Evolutionary conservation across 2,329 filamentous ascomycete genomes (phyloP).

Genomic region (Cordyceps tenuipes): DNA sequence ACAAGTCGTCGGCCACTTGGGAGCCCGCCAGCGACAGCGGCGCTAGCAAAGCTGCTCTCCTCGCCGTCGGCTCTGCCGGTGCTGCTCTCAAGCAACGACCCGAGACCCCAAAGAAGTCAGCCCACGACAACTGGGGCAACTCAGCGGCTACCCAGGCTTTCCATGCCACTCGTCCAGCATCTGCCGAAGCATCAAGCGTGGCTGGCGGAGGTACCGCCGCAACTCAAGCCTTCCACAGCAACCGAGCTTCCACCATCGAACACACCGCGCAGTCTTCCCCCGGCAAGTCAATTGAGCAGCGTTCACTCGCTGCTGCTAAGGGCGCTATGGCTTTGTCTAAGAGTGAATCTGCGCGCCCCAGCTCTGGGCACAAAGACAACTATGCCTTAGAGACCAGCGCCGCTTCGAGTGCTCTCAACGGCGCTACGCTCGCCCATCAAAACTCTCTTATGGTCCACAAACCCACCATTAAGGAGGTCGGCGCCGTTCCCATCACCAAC

Average conservation of each 20-base stretch:
- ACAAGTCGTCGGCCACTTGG: conserved; percentile 44
- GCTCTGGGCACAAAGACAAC: conserved; percentile 23
- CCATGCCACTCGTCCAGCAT: conserved; percentile 25
- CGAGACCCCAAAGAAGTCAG: conserved; percentile 14
- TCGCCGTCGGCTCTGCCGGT: conserved; percentile 42
- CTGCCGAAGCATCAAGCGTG: conserved; percentile 15
- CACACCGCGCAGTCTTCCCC: conserved; percentile 24
- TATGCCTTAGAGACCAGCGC: conserved; percentile 49
- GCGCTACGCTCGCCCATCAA: conserved; percentile 60
- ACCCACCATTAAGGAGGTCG: conserved; percentile 47
- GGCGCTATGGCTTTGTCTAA: conserved; percentile 60
- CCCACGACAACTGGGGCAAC: conserved; percentile 44
- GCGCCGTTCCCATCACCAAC: conserved; percentile 59
- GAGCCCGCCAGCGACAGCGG: conserved; percentile 55
- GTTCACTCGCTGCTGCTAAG: conserved; percentile 66
- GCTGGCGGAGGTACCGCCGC: conserved; percentile 22
- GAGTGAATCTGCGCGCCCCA: conserved; percentile 17
- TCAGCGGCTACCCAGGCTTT: conserved; percentile 65
- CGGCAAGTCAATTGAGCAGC: conserved; percentile 41
- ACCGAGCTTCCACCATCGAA: conserved; percentile 13
- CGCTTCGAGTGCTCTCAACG: conserved; percentile 61
- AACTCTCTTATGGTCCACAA: conserved; percentile 34
- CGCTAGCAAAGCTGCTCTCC: conserved; percentile 65
- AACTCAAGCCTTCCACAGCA: conserved; percentile 31
- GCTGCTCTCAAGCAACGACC: conserved; percentile 22